Percentiles rank a stretch among this genome's conserved stretches.
Evolutionary conservation across 148 eudicot species (phyloP).

Genomic region (Persicaria tinctoria): DNA sequence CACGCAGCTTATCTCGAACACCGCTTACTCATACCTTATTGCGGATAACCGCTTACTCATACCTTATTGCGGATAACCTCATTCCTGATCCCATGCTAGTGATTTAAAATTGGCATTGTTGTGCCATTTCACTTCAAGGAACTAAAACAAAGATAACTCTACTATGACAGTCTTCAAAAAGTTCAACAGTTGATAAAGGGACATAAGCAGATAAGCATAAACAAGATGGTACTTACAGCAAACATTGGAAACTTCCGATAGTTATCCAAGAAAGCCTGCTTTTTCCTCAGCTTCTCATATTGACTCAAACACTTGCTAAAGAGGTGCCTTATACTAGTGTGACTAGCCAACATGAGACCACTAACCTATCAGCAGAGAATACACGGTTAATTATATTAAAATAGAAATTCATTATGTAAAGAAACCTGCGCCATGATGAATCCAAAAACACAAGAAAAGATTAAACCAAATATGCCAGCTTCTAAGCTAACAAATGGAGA

Average conservation of each 20-base stretch:
- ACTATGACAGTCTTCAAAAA: not conserved
- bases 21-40: too few relatives aligned
- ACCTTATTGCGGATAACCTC: too few relatives aligned
- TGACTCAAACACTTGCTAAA: conserved; percentile 88
- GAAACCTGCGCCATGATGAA: not conserved
- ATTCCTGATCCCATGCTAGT: too few relatives aligned
- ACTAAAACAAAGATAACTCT: too few relatives aligned
- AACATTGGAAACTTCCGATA: conserved; percentile 91
- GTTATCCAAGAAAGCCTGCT: conserved; percentile 96
- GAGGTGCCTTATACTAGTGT: conserved; percentile 93
- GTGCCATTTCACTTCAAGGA: too few relatives aligned
- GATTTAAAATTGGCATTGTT: too few relatives aligned
- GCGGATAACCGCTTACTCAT: too few relatives aligned
- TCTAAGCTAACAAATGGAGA: conserved; percentile 3
- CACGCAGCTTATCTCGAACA: too few relatives aligned
- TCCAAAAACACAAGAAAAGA: not conserved
- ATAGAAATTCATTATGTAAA: not conserved
- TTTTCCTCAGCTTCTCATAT: conserved; percentile 87
- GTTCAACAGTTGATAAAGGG: too few relatives aligned
- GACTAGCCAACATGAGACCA: conserved; percentile 96
- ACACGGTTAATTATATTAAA: not conserved
- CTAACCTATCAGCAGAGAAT: conserved; percentile 49
- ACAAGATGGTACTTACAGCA: conserved; percentile 58
- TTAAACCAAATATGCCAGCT: not conserved
- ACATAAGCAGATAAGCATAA: conserved; percentile 1